Evolutionary conservation across 192 early-diverging fungal genomes (phyloP).

Genomic region (Coemansia sp.): DNA sequence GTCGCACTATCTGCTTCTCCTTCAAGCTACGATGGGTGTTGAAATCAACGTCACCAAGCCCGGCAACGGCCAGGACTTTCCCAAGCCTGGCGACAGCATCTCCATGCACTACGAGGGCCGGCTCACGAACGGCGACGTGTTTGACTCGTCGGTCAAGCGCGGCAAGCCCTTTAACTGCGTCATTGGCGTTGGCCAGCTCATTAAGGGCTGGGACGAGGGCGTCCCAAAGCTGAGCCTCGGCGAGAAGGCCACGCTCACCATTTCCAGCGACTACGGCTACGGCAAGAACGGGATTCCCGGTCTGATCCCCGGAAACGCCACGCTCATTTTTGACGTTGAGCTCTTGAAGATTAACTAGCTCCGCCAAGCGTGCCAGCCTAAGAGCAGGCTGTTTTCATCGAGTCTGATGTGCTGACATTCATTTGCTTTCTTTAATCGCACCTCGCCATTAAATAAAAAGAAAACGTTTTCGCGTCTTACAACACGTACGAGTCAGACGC

Average conservation of each 20-base stretch:
- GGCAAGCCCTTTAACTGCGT: constrained; percentile 76
- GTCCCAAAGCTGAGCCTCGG: constrained; percentile 92
- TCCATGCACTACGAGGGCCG: constrained; percentile 65
- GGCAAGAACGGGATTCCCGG: constrained; percentile 71
- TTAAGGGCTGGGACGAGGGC: constrained; percentile 83
- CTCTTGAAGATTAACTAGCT: constrained; percentile 59
- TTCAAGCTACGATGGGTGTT: constrained; percentile 24
- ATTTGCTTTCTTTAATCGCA: no score
- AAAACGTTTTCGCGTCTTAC: no score
- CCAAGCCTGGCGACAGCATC: constrained; percentile 63
- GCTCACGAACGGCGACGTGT: constrained; percentile 68
- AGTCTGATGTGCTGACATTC: no score
- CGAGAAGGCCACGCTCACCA: constrained; percentile 78
- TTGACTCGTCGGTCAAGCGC: constrained; percentile 87
- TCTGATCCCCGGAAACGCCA: constrained; percentile 75
- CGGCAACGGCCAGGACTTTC: constrained; percentile 30
- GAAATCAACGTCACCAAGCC: constrained; percentile 12
- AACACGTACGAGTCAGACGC: no score
- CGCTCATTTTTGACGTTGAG: constrained; percentile 83
- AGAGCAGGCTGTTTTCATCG: no score
- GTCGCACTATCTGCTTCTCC: background rate
- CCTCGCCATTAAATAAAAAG: no score
- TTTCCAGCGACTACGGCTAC: constrained; percentile 80
- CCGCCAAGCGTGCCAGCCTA: no score
- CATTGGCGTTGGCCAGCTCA: constrained; percentile 93